Percentiles rank a stretch among this genome's conserved stretches.
These are phyloP conservation scores for Bjerkandera adusta DNA, from an alignment of 1,284 basidiomycete genomes.

Conservation along the genomic window DNA sequence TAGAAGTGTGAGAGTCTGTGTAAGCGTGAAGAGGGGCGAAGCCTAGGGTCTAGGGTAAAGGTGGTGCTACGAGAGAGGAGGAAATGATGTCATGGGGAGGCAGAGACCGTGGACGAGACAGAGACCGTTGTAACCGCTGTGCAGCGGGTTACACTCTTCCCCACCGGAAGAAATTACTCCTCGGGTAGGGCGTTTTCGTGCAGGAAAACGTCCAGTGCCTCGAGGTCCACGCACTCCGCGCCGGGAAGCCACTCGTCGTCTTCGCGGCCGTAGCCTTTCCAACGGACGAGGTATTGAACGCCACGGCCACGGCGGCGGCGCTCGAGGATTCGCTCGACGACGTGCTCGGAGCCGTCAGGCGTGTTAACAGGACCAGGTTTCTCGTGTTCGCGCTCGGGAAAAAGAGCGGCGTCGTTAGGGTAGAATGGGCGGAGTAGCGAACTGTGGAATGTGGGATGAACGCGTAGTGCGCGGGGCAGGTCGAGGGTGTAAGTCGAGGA, in stretches of 20 bases:
- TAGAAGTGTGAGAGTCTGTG: too few relatives aligned
- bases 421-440: neutral
- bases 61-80: too few relatives aligned
- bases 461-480: neutral
- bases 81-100: too few relatives aligned
- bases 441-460: slow-evolving; percentile 4
- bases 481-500: slow-evolving; percentile 5
- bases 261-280: slow-evolving; percentile 9
- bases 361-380: neutral
- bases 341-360: neutral
- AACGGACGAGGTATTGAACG: slow-evolving; percentile 4
- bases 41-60: too few relatives aligned
- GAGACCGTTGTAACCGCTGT: too few relatives aligned
- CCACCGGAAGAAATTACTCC: too few relatives aligned
- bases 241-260: slow-evolving; percentile 7
- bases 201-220: slow-evolving; percentile 3
- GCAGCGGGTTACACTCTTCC: too few relatives aligned
- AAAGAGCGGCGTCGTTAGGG: neutral
- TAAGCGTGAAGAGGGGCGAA: too few relatives aligned
- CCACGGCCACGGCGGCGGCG: neutral
- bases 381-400: neutral
- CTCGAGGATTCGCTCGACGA: slow-evolving; percentile 1
- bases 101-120: too few relatives aligned
- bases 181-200: slow-evolving; percentile 5
- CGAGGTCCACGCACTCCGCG: neutral